Base-by-base conservation (phyloP, 176 grass and related monocot species). In the Melocanna baccifera region DNA sequence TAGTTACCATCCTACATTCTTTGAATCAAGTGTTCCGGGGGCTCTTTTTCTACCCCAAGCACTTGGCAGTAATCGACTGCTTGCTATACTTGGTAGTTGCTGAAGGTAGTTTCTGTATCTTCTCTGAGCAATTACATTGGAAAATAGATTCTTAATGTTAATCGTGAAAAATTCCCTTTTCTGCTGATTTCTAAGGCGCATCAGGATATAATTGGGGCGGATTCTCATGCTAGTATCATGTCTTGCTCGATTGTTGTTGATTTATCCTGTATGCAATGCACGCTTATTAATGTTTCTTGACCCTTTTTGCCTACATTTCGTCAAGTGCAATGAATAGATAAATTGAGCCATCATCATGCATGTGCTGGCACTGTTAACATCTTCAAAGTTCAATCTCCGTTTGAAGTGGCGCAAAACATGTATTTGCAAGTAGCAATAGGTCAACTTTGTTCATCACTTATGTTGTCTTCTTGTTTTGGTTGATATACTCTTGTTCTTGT, bases 21-120 rank as follows among this genome's bases (percentile, higher is more conserved):
- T 86, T 86, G 73, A 78, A 70, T 86, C 69, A 69, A 83, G 77
- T 86, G 56, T 77, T 75, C 26, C 15, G 8, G 68, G 77, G 86
- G 74, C 62, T 71, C 77, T 86, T 88, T 80, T 84, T 79, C 61
- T 80, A 55, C 80, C 85, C 87, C 68, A 57, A 84, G 79, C 41
- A 66, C 73, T 83, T 89, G 84, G 23, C 61, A 59, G 39, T 80
- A 83, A 73, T 62, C 74, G 52, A 85, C 43, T 81, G 73, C 52
- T 89, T 91, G 22, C 58, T 64, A 74, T 83, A 70, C 70, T 82
- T 91, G 66, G 46, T 66, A 84, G 66, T 85, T 87, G 71, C 76
- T 78, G 66, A 86, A 84, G 86, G 88, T 94, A 89, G 80, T 86
- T 88, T 83, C 82, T 86, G 71, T 86, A 86, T 79, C 75, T 84